Conservation (phyloP, 352 stramenopile genomes). For the Globisporangium viniferum region DNA sequence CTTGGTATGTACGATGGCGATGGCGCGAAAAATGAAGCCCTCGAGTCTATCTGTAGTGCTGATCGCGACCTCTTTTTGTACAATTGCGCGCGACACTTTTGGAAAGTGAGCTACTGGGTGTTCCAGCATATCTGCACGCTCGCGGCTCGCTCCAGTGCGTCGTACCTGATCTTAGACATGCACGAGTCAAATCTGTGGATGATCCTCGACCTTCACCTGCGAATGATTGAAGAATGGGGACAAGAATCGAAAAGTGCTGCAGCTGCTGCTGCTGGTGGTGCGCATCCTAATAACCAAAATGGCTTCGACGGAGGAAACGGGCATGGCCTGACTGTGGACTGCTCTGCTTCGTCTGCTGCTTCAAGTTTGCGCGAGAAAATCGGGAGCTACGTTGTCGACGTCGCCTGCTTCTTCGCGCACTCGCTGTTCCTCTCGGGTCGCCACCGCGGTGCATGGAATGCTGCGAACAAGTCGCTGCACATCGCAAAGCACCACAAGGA, state of each 20-base stretch:
- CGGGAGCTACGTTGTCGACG: conserved; percentile 53
- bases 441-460: conserved; percentile 69
- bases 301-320: neutral
- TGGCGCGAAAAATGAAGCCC: conserved; percentile 52
- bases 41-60: conserved; percentile 47
- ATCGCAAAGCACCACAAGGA: conserved; percentile 77
- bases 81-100: conserved; percentile 66
- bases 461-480: conserved; percentile 66
- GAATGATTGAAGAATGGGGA: conserved; percentile 67
- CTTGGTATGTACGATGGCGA: conserved; percentile 70
- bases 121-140: conserved; percentile 83
- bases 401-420: conserved; percentile 74
- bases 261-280: neutral
- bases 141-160: conserved; percentile 60
- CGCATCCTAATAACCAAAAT: conserved; percentile 3
- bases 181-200: conserved; percentile 84
- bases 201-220: conserved; percentile 68
- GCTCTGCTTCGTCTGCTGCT: conserved; percentile 8
- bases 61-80: conserved; percentile 67
- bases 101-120: conserved; percentile 75
- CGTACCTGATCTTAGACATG: conserved; percentile 78
- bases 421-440: conserved; percentile 70
- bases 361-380: conserved; percentile 41
- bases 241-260: conserved; percentile 16
- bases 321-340: conserved; percentile 16